Base-by-base conservation (phyloP, 2,329 filamentous ascomycete species). In the Trichoderma oligosporum region DNA sequence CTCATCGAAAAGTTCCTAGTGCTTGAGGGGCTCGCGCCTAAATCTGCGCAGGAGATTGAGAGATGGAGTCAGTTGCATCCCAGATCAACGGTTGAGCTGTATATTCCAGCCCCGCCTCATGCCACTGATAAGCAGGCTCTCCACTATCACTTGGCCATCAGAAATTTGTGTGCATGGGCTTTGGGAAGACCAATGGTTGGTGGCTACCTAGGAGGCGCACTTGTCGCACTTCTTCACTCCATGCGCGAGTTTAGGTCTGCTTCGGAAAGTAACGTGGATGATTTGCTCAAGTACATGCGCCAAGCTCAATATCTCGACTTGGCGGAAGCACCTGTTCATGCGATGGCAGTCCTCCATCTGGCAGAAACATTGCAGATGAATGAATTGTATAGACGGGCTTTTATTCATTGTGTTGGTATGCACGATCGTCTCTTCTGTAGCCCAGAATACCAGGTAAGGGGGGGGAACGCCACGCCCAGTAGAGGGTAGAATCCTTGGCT, bases 321-420 rank as follows among this genome's bases (percentile, higher is more conserved):
- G 66, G 77, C 80, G 2, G 81, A 84, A 59, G 82, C 84, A 59
- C 82, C 86, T 0, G 79, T 85, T 51, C 84, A 91, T 66, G 85
- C 88, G 0, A 68, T 91, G 35, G 88, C 85, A 0, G 74, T 86
- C 42, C 72, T 93, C 11, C 81, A 81, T 49, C 78, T 91, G 41
- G 84, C 87, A 2, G 89, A 93, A 65, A 74, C 78, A 20, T 86
- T 85, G 61, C 79, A 82, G 51, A 70, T 87, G 24, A 76, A 75
- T 53, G 78, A 83, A n/a, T 71, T 89, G 11, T 93, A 89, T 76
- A 79, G 85, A 9, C 81, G 89, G 65, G 85, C 89, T 0, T 91
- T 92, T 70, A 79, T 82, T 12, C 89, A 94, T 66, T 91, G 88
- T 66, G 86, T 87, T 33, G 89, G 89, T 41, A 91, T 93, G 88